Base-by-base conservation (phyloP, 2,329 filamentous ascomycete species). In the Fonsecaea monophora region DNA sequence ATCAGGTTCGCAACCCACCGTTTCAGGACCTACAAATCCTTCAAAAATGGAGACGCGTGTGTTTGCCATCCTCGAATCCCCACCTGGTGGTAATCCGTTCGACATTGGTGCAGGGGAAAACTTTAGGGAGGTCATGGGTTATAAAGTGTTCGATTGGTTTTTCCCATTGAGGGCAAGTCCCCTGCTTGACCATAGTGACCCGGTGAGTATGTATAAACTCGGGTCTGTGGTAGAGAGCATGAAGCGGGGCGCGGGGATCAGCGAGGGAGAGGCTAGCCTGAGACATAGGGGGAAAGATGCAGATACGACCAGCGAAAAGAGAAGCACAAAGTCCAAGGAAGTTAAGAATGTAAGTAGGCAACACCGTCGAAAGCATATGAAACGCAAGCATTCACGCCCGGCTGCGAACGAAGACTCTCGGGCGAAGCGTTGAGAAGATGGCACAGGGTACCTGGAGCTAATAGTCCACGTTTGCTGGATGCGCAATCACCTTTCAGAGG, bases 21-120 rank as follows among this genome's bases (percentile, higher is more conserved):
- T n/a, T 37, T 38, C 34, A 13, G 4, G 10, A 13, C n/a, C 64
- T 8, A 12, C 30, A 7, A 18, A n/a, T n/a, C 21, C 54, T 12
- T 38, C 55, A 13, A 38, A 53, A 40, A 53, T 81, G 2, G 86
- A 87, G 30, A 83, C 81, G 4, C 86, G 89, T 34, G 90, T 86
- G 10, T 98, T 96, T 75, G 92, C 92, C 12, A 90, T 98, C 48
- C 82, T 97, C 1, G 85, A 87, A 68, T 92, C 90, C 0, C 82
- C 87, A 2, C 84, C 87, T 0, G 89, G 91, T 9, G 89, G 95
- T 72, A 97, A 97, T 72, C 92, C 92, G 0, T 99, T 92, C 89
- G 87, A 96, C 73, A 81, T 95, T 0, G 92, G 91, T 1, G 79
- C 80, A 8, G 83, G 85, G 68, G 79, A 82, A 34, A 98, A 98